Evolutionary conservation across 179 eudicot species (phyloP), one percentile per base, ranked within the genome.

Genomic region (Corrigiola litoralis): DNA sequence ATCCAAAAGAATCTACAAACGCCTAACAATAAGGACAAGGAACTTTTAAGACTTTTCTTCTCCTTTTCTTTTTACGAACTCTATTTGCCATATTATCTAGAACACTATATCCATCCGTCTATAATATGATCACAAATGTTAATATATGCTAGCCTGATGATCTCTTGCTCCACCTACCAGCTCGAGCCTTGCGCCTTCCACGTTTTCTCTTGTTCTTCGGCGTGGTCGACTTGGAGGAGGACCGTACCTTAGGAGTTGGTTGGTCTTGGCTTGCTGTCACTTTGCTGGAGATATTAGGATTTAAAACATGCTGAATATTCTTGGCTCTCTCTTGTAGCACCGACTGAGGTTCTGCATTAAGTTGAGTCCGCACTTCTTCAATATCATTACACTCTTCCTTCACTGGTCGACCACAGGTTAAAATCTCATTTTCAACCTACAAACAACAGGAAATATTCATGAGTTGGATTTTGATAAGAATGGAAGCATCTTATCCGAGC

Each of bases 111-210:
- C 52, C 40, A 31, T 24, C 49, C 37, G 44, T 25, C 61, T 58
- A 48, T 38, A 25, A 27, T 14, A 25, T 16, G 29, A 37, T n/a
- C 51, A 36, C 12, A 61, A 53, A 54, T 16, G 21, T 46, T 32
- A 13, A 2, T 48, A 31, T 56, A 48, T 20, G 8, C 81, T 86
- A 83, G 63, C 81, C 80, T 47, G 74, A 69, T 53, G 80, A 68
- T 74, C 74, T 74, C 34, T 82, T 63, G 62, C 44, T 75, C 87
- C 84, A 81, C 75, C 73, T 76, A 32, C 75, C 58, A 25, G 78
- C 53, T 61, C 82, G 81, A 65, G 81, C 79, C 67, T 77, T 87
- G 57, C 87, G 84, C 65, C 84, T 79, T 28, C 79, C 89, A 48
- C 87, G 83, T 71, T 77, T 85, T 63, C 78, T 77, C 81, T 71